A percentile compares a stretch with the other conserved stretches of the same genome.
Conservation (phyloP, 139 green algal species). For the Micractinium conductrix region DNA sequence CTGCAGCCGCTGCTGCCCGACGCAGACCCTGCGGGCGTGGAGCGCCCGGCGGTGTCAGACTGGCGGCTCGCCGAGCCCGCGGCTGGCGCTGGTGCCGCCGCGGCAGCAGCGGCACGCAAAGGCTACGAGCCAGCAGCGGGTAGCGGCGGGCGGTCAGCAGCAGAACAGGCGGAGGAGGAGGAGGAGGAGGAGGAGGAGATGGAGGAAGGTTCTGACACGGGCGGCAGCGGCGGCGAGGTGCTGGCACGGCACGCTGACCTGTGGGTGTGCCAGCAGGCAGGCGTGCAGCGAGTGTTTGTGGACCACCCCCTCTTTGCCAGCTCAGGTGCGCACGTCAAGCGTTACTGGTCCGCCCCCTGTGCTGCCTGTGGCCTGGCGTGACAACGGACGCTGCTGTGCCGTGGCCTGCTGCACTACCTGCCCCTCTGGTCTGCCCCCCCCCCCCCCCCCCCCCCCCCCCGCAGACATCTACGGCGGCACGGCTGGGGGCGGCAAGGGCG, state of each 20-base stretch:
- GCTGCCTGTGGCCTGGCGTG: not conserved
- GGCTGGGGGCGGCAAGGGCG: slow-evolving; percentile 2
- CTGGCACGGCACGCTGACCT: slow-evolving; percentile 37
- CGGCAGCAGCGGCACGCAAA: not conserved
- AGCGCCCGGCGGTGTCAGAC: too few species aligned
- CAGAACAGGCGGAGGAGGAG: not conserved
- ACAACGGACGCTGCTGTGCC: not conserved
- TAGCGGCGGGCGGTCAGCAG: not conserved
- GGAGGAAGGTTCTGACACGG: not conserved
- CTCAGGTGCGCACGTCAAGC: not conserved
- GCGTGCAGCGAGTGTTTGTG: slow-evolving; percentile 85
- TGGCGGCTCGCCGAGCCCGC: too few species aligned
- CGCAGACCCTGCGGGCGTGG: too few species aligned
- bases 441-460: not conserved
- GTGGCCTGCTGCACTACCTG: not conserved
- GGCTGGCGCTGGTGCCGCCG: not conserved
- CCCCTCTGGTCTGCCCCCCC: not conserved
- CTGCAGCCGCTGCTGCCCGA: not conserved
- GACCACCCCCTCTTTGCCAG: slow-evolving; percentile 73
- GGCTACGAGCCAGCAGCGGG: not conserved
- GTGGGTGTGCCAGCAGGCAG: slow-evolving; percentile 46
- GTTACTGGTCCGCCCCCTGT: too few species aligned
- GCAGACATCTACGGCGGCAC: slow-evolving; percentile 42
- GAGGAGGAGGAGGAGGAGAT: too few species aligned
- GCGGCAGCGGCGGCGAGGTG: not conserved